phyloP scores from a whole-genome alignment of 345 rosid genomes.

The Murraya paniculata region DNA sequence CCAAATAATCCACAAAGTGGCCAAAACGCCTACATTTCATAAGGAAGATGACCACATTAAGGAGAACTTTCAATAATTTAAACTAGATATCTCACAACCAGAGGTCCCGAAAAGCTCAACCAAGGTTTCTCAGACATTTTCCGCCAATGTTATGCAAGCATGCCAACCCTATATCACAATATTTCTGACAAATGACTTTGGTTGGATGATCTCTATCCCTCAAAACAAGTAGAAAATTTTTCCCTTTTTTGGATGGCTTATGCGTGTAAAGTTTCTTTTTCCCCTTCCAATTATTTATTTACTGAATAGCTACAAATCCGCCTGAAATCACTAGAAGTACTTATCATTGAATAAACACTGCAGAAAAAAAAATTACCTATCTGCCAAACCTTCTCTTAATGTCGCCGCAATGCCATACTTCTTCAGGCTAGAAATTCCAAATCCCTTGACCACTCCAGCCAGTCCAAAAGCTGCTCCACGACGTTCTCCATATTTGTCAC shows the following conservation, averaged over 20 bases:
- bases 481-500: conserved; percentile 95
- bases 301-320: background rate
- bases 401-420: conserved; percentile 62
- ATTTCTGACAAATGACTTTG: background rate
- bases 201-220: background rate
- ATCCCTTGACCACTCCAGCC: conserved; percentile 90
- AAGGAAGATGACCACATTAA: background rate
- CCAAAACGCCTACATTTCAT: too few relatives aligned
- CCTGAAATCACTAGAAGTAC: background rate
- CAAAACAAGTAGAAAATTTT: background rate
- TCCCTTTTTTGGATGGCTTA: background rate
- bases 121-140: background rate
- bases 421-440: conserved; percentile 87
- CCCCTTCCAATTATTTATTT: background rate
- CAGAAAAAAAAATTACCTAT: conserved; percentile 51
- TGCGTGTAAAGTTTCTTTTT: background rate
- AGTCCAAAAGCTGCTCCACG: conserved; percentile 99
- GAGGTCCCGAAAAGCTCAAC: background rate
- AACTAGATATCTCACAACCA: background rate
- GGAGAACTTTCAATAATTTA: background rate
- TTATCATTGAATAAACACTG: background rate
- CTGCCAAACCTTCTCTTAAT: conserved; percentile 64
- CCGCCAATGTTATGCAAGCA: background rate
- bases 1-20: too few relatives aligned
- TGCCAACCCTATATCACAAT: too few relatives aligned